Conservation (phyloP, 2,329 filamentous ascomycete genomes). For the Beauveria brongniartii region DNA sequence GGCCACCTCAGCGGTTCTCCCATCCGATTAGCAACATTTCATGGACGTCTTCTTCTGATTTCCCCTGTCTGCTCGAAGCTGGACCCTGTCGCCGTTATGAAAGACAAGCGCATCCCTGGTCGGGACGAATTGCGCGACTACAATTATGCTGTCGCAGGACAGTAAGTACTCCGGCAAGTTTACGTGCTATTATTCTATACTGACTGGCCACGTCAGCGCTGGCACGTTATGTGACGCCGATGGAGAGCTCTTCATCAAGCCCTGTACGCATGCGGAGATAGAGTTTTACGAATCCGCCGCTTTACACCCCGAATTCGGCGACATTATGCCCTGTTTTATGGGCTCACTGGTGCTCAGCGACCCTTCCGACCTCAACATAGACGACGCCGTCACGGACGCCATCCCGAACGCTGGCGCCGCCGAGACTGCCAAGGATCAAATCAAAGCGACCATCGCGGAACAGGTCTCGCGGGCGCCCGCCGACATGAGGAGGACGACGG, state of each 20-base stretch:
- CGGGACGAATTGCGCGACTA: constrained; percentile 58
- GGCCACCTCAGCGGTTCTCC: not conserved
- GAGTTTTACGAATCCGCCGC: constrained; percentile 76
- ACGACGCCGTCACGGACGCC: constrained; percentile 38
- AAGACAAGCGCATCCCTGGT: constrained; percentile 39
- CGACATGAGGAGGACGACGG: constrained; percentile 14
- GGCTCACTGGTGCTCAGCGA: constrained; percentile 68
- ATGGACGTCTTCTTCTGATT: not conserved
- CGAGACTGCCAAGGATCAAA: constrained; percentile 25
- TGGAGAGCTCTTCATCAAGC: constrained; percentile 87
- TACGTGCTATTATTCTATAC: not conserved
- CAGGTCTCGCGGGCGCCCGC: constrained; percentile 21
- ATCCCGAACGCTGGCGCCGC: constrained; percentile 30
- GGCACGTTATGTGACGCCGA: constrained; percentile 79
- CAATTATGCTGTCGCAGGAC: constrained; percentile 71
- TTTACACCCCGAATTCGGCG: constrained; percentile 63
- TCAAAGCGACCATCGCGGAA: constrained; percentile 25
- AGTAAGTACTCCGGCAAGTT: constrained; percentile 46
- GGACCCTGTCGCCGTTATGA: constrained; percentile 16
- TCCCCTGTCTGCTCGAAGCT: not conserved
- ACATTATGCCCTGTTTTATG: constrained; percentile 78
- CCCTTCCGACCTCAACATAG: constrained; percentile 38
- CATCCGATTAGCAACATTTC: not conserved
- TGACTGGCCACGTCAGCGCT: constrained; percentile 48
- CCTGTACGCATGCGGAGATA: constrained; percentile 78